These are phyloP conservation scores for Fusarium sp. DNA, from an alignment of 2,329 filamentous ascomycete genomes.

Conservation along the genomic window DNA sequence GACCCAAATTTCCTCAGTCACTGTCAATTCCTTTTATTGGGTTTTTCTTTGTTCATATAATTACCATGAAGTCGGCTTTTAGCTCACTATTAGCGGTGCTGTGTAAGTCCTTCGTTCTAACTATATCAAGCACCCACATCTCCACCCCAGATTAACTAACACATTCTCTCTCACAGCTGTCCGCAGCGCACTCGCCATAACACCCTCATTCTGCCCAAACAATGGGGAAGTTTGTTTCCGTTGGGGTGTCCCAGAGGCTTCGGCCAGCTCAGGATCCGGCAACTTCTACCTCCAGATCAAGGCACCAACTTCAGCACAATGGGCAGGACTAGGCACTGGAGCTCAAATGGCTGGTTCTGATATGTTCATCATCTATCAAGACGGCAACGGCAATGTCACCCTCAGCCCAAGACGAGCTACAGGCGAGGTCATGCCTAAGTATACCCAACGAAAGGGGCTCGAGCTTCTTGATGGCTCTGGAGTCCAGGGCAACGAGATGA, in stretches of 20 bases:
- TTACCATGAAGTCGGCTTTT: constrained; percentile 40
- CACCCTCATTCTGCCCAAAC: constrained; percentile 58
- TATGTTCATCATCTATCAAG: constrained; percentile 73
- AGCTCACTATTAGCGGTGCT: constrained; percentile 36
- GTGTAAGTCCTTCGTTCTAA: constrained; percentile 39
- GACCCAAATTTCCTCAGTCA: constrained; percentile 12
- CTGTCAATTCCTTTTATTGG: not conserved
- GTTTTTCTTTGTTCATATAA: not conserved
- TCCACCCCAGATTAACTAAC: constrained; percentile 15
- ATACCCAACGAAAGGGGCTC: constrained; percentile 59
- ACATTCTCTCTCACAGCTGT: constrained; percentile 35
- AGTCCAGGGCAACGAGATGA: constrained; percentile 64
- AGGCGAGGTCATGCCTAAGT: constrained; percentile 63
- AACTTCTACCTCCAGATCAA: constrained; percentile 72
- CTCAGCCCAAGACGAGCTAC: constrained; percentile 67
- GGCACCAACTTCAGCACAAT: constrained; percentile 66
- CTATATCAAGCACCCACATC: not conserved
- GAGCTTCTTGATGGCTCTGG: constrained; percentile 71
- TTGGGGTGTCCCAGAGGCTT: constrained; percentile 66
- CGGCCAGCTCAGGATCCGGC: constrained; percentile 62
- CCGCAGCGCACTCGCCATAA: constrained; percentile 42
- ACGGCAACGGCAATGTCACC: constrained; percentile 71
- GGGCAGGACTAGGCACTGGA: constrained; percentile 72
- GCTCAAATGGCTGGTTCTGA: constrained; percentile 66
- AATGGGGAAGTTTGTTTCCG: constrained; percentile 64